Conservation (phyloP, 1,284 basidiomycete species). For the Psilocybe mexicana region DNA sequence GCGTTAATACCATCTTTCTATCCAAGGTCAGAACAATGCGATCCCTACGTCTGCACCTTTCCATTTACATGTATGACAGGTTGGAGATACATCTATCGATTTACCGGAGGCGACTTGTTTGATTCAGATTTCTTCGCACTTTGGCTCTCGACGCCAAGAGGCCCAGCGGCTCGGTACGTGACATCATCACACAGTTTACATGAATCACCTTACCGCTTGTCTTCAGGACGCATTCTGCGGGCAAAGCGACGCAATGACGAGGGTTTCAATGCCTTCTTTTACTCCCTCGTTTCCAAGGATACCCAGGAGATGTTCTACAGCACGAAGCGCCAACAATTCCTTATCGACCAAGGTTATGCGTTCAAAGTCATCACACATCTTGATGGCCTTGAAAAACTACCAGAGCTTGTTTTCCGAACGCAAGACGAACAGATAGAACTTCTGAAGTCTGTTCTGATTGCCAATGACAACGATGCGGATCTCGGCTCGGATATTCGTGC, state of each 20-base stretch:
- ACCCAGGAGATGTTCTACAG: constrained; percentile 99
- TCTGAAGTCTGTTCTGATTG: constrained; percentile 87
- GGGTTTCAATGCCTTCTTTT: constrained; percentile 99
- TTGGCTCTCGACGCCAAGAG: constrained; percentile 97
- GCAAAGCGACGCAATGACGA: constrained; percentile 99
- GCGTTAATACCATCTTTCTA: constrained; percentile 97
- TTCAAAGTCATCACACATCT: constrained; percentile 99
- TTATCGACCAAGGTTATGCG: constrained; percentile 98
- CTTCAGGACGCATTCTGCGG: constrained; percentile 85
- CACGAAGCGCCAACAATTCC: constrained; percentile 97
- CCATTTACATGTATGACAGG: constrained; percentile 46
- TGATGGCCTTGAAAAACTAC: constrained; percentile 86
- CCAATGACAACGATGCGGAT: constrained; percentile 90
- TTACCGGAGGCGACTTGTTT: constrained; percentile 98
- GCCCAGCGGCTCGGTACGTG: constrained; percentile 87
- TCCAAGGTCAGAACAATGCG: constrained; percentile 72
- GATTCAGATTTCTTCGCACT: constrained; percentile 99
- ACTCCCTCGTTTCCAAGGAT: constrained; percentile 97
- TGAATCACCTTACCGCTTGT: constrained; percentile 9
- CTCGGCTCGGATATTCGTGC: constrained; percentile 82
- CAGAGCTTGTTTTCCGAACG: constrained; percentile 90
- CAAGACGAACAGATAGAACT: constrained; percentile 95
- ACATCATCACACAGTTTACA: constrained; percentile 1
- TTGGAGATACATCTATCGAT: constrained; percentile 99
- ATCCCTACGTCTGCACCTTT: background rate